Base-by-base conservation (phyloP, 2,329 filamentous ascomycete genomes). In the Cladophialophora chaetospira region DNA sequence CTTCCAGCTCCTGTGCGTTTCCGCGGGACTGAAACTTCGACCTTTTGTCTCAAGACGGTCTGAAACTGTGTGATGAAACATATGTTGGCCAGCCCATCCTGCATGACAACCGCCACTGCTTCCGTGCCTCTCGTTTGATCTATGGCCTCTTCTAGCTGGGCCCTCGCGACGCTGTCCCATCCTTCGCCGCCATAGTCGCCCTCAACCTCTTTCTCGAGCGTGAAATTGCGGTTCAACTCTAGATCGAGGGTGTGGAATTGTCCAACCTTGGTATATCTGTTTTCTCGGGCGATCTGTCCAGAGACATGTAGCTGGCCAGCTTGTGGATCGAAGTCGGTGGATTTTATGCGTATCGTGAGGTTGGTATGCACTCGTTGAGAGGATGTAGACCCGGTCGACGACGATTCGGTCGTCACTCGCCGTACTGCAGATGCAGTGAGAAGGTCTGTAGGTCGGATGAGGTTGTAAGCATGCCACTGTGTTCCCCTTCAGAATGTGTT, bases 71-170 rank as follows among this genome's bases (percentile, higher is more conserved):
- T 78, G 56, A 79, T 74, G 55, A 79, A 77, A 59, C 76, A 78
- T n/a, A 79, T 77, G 67, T 79, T 76, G 3, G 76, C 77, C 9
- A 80, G 50, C 1, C 76, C 77, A 62, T 97, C 93, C 67, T 96
- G 89, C 88, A 99, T 93, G 21, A 97, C 89, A 0, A 97, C 87
- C 0, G 94, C 93, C 53, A 91, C 90, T 15, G 96, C 82, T 60
- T 93, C 88, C 1, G 91, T 91, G 60, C 88, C 86, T 67, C 87
- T 86, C 63, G 90, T 87, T 65, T 89, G 85, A 66, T 89, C 86
- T 11, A 93, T 81, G 0, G 91, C 88, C 70, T 96, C 90, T 55
- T 83, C 79, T 9, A 99, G 81, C 43, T 89, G 87, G 57, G 89
- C 86, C 45, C 88, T 77, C 3, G 92, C 89, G 9, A 99, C 86